A percentile compares a stretch with the other conserved stretches of the same genome.
These are phyloP conservation scores for Isatis lusitanica DNA, from an alignment of 441 rosid species.

Conservation along the genomic window DNA sequence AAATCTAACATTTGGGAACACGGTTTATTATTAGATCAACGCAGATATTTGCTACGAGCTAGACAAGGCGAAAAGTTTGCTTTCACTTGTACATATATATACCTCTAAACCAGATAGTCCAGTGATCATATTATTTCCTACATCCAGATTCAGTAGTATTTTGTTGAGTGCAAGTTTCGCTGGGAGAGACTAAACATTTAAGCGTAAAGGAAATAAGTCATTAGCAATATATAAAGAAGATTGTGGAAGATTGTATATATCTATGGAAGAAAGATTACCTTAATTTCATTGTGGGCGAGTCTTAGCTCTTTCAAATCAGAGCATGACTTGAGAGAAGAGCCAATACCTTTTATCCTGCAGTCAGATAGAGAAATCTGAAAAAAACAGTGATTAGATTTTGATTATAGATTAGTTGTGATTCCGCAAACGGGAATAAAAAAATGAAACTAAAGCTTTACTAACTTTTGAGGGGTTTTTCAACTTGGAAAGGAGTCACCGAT, in stretches of 20 bases:
- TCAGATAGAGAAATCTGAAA: slow-evolving; percentile 79
- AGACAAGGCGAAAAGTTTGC: not conserved
- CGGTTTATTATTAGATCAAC: not conserved
- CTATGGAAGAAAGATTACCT: slow-evolving; percentile 40
- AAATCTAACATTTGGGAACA: slow-evolving; percentile 44
- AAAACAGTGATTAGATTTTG: not conserved
- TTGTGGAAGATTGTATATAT: not conserved
- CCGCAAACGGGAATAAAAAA: not conserved
- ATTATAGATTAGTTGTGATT: not conserved
- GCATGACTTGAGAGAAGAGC: slow-evolving; percentile 73
- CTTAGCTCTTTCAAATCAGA: slow-evolving; percentile 78
- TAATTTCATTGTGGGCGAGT: slow-evolving; percentile 77
- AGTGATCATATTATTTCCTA: slow-evolving; percentile 78
- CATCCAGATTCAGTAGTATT: slow-evolving; percentile 74
- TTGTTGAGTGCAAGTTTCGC: slow-evolving; percentile 64
- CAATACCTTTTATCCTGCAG: slow-evolving; percentile 73
- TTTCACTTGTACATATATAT: not conserved
- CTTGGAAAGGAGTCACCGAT: slow-evolving; percentile 64
- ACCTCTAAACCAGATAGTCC: slow-evolving; percentile 80
- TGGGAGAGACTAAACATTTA: slow-evolving; percentile 56
- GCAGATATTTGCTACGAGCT: not conserved
- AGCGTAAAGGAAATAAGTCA: not conserved
- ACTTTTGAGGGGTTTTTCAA: slow-evolving; percentile 75
- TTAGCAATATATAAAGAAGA: slow-evolving; percentile 1
- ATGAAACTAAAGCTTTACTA: not conserved